Conservation (phyloP, 2,329 filamentous ascomycete genomes). For the Pyricularia sp. region DNA sequence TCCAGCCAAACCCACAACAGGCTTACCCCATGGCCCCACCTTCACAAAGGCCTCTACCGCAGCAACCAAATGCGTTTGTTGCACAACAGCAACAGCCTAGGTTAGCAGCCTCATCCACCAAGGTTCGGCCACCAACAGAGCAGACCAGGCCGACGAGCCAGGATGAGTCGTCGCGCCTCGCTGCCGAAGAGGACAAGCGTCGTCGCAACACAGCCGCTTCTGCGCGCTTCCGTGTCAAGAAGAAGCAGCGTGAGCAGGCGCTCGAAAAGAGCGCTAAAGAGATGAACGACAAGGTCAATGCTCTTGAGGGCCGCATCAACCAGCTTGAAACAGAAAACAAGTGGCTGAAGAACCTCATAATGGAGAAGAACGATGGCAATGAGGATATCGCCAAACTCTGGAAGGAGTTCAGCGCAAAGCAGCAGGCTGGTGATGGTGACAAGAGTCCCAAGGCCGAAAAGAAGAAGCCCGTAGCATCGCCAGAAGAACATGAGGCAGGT, state of each 20-base stretch:
- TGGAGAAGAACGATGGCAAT: slow-evolving; percentile 63
- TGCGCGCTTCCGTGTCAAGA: slow-evolving; percentile 84
- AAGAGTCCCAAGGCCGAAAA: slow-evolving; percentile 19
- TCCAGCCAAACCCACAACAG: slow-evolving; percentile 38
- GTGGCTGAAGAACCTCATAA: slow-evolving; percentile 67
- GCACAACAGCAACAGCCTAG: slow-evolving; percentile 6
- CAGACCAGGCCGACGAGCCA: slow-evolving; percentile 32
- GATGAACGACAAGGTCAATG: slow-evolving; percentile 64
- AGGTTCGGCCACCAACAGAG: slow-evolving; percentile 23
- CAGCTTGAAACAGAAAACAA: slow-evolving; percentile 76
- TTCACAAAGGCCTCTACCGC: slow-evolving; percentile 17
- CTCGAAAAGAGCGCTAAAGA: slow-evolving; percentile 73
- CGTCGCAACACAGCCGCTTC: slow-evolving; percentile 80
- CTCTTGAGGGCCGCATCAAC: slow-evolving; percentile 58
- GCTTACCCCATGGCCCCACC: slow-evolving; percentile 26
- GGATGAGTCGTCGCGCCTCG: slow-evolving; percentile 58
- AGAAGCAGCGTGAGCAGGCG: slow-evolving; percentile 86
- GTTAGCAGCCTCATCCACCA: slow-evolving; percentile 23
- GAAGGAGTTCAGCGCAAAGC: slow-evolving; percentile 30
- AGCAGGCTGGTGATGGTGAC: slow-evolving; percentile 4
- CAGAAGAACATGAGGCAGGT: slow-evolving; percentile 14
- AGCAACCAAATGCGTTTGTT: slow-evolving; percentile 11
- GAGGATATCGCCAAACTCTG: slow-evolving; percentile 36
- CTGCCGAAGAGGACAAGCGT: slow-evolving; percentile 82
- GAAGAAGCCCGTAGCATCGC: slow-evolving; percentile 12